These are phyloP conservation scores for Arthroderma sp. DNA, from an alignment of 2,329 filamentous ascomycete genomes.

Conservation along the genomic window DNA sequence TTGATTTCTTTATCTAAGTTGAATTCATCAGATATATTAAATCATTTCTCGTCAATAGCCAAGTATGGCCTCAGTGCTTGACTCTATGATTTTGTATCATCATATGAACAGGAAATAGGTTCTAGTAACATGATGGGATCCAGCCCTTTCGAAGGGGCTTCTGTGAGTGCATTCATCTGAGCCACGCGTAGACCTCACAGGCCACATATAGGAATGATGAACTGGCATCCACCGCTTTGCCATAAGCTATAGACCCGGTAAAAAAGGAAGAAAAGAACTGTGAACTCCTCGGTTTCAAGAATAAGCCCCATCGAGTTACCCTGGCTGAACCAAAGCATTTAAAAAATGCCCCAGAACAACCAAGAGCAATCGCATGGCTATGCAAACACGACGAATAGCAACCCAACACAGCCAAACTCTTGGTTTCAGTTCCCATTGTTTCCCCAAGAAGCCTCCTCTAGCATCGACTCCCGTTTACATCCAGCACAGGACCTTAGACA, in stretches of 20 bases:
- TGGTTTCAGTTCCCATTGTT: constrained; percentile 7
- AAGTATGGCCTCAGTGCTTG: constrained; percentile 72
- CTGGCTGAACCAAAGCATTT: constrained; percentile 22
- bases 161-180: constrained; percentile 26
- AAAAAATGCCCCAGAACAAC: constrained; percentile 3
- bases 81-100: constrained; percentile 95
- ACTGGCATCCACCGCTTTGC: constrained; percentile 31
- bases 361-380: constrained; percentile 92
- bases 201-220: background rate
- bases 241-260: constrained; percentile 40
- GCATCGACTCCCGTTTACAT: background rate
- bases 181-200: too few species aligned
- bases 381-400: constrained; percentile 66
- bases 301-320: constrained; percentile 99
- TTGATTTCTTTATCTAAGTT: constrained; percentile 1
- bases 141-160: constrained; percentile 58
- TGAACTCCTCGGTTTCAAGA: constrained; percentile 90
- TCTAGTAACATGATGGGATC: constrained; percentile 33
- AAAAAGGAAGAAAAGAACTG: constrained; percentile 25
- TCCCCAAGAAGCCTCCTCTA: constrained; percentile 26
- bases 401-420: constrained; percentile 48
- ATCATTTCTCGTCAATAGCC: constrained; percentile 37
- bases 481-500: constrained; percentile 1
- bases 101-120: constrained; percentile 47
- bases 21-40: constrained; percentile 38